phyloP scores from a whole-genome alignment of 208 protist species.

The Trypanosomatidae sp. region DNA sequence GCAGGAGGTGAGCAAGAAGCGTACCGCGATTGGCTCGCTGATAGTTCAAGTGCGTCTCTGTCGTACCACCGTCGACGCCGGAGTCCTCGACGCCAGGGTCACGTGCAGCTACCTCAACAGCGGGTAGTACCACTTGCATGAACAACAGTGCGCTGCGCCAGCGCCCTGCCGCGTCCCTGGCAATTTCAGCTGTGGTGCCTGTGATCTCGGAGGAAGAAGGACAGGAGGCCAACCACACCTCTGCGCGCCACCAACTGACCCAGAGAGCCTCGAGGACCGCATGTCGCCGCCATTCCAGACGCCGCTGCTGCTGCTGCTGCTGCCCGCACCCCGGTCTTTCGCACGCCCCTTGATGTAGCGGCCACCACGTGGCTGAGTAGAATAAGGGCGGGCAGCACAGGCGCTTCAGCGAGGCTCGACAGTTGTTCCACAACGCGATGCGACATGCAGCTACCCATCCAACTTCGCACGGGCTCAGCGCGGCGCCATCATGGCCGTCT shows the following conservation, averaged over 20 bases:
- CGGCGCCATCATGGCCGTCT: not conserved
- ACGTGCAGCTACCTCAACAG: not conserved
- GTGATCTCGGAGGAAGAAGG: not conserved
- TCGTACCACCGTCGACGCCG: not conserved
- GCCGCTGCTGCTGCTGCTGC: conserved; percentile 1
- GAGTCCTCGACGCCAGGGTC: not conserved
- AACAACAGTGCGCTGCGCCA: conserved; percentile 14
- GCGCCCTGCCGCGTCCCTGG: conserved; percentile 2
- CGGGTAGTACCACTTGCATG: conserved; percentile 7
- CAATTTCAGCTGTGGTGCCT: not conserved
- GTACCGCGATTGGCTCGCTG: not conserved
- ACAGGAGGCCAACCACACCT: conserved; percentile 2
- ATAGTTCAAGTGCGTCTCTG: not conserved
- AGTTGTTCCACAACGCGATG: conserved; percentile 31
- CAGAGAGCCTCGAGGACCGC: conserved; percentile 5
- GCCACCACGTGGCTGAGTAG: not conserved
- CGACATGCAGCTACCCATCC: conserved; percentile 27
- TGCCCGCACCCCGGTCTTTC: not conserved
- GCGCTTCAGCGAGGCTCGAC: conserved; percentile 1
- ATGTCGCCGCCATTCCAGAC: not conserved
- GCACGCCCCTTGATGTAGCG: not conserved
- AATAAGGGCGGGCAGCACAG: conserved; percentile 9
- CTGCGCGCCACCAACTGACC: conserved; percentile 12
- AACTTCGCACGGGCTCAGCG: not conserved
- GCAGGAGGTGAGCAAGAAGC: conserved; percentile 6